Evolutionary conservation across 352 stramenopile genomes (phyloP).

Genomic region (Globisporangium parvum): DNA sequence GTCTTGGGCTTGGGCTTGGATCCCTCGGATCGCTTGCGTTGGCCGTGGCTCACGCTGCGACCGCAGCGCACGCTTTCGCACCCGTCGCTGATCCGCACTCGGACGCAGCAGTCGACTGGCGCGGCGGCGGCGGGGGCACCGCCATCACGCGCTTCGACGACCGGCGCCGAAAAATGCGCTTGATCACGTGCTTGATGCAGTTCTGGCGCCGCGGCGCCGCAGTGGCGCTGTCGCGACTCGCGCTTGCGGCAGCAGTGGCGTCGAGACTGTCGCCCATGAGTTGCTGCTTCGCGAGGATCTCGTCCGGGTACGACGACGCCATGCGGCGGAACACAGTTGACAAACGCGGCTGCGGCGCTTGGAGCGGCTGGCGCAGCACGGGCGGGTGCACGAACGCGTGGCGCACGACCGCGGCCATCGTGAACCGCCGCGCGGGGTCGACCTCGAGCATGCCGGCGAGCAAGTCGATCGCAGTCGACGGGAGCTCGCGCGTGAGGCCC

Average conservation of each 20-base stretch:
- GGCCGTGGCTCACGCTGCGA: constrained; percentile 1
- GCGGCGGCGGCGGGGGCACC: constrained; percentile 13
- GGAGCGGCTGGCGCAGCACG: constrained; percentile 7
- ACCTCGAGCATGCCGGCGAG: constrained; percentile 57
- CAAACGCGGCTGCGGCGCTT: not conserved
- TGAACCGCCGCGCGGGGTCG: constrained; percentile 43
- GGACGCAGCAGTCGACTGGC: constrained; percentile 8
- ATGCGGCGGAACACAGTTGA: constrained; percentile 15
- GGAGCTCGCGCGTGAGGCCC: constrained; percentile 53
- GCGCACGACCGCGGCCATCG: constrained; percentile 51
- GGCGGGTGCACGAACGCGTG: constrained; percentile 48
- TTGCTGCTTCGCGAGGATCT: constrained; percentile 14
- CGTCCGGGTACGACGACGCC: constrained; percentile 24
- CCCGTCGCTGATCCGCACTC: constrained; percentile 9
- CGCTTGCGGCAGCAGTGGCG: not conserved
- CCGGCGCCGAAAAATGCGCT: constrained; percentile 36
- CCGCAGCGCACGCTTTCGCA: constrained; percentile 2
- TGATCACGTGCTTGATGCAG: constrained; percentile 32
- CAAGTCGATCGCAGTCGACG: constrained; percentile 51
- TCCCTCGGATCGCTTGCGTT: not conserved
- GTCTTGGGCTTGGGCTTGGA: not conserved
- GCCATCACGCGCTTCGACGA: constrained; percentile 47
- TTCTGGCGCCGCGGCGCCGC: constrained; percentile 5
- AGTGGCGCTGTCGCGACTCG: not conserved
- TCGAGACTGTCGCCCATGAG: constrained; percentile 11